Base-by-base conservation (phyloP, 192 early-diverging fungal species). In the Coemansia sp. region DNA sequence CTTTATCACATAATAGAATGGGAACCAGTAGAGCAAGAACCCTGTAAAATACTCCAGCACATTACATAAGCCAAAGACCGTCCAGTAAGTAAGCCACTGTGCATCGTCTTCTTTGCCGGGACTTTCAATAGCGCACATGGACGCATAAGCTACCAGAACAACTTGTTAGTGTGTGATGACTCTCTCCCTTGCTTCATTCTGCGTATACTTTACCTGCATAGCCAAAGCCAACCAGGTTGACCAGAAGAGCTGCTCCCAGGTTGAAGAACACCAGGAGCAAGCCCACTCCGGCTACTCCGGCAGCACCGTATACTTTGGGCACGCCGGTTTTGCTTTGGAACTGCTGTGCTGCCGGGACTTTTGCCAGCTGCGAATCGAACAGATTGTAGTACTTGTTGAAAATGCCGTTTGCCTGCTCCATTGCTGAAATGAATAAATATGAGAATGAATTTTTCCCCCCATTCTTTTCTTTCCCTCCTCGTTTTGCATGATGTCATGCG, bases 1-100 rank as follows among this genome's bases (percentile, higher is more conserved):
- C 82, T 98, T 98, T 80, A 96, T 81, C 39, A 87, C 69, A 69
- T 90, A 95, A 82, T 94, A 98, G 79, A 98, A 93, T 40, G 93
- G 92, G 56, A 94, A 66, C 93, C 94, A 98, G 84, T 92, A 91
- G 28, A 95, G 74, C 10, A 98, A 46, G 45, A 88, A 39, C 46
- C 95, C 91, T n/a, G 86, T 81, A 59, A 97, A 96, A 80, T 90
- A 94, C 84, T 97, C 93, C 50, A 87, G 21, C 31, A 88, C 80
- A 54, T 91, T 90, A 48, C 93, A 75, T 67, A 95, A 86, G 23
- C 90, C 94, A 79, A 88, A 93, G 10, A 98, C 90, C 26, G 84
- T 84, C 73, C 93, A 96, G 82, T 96, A 96, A 16, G 88, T 90
- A 40, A 94, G 79, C 92, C 92, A 94, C 64, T 94, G 92, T 12